phyloP scores from a whole-genome alignment of 441 rosid genomes.

The Melastoma candidum region DNA sequence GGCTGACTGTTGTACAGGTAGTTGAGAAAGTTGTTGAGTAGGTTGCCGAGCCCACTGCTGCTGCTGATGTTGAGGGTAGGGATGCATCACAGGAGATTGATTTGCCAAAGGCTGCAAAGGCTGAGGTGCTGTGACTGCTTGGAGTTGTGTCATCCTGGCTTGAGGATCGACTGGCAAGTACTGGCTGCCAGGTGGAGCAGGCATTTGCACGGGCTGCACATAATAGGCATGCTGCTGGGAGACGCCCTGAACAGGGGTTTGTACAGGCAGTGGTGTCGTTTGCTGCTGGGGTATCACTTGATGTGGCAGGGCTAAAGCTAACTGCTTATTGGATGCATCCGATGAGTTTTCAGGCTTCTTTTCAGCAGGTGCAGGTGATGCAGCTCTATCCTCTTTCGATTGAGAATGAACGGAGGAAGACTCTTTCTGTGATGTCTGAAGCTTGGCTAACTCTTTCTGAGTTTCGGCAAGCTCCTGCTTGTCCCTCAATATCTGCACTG shows the following conservation, averaged over 20 bases:
- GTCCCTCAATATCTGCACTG: slow-evolving; percentile 92
- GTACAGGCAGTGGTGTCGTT: background rate
- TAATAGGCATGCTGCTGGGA: slow-evolving; percentile 8
- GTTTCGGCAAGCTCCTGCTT: slow-evolving; percentile 91
- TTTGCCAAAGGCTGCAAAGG: slow-evolving; percentile 3
- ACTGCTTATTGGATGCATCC: slow-evolving; percentile 2
- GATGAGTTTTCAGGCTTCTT: slow-evolving; percentile 8
- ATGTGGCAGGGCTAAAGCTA: slow-evolving; percentile 10
- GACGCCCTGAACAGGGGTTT: slow-evolving; percentile 5
- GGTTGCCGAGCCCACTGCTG: slow-evolving; percentile 3
- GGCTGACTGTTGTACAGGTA: slow-evolving; percentile 4
- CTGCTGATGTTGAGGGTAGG: slow-evolving; percentile 4
- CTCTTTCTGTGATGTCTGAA: slow-evolving; percentile 78
- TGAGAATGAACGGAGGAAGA: slow-evolving; percentile 10
- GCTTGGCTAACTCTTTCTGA: slow-evolving; percentile 82
- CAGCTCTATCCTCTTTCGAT: background rate
- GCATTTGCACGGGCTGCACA: slow-evolving; percentile 25
- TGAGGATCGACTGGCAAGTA: slow-evolving; percentile 13
- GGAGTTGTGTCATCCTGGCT: slow-evolving; percentile 12
- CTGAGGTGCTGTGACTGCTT: background rate
- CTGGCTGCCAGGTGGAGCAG: slow-evolving; percentile 21
- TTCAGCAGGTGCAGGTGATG: slow-evolving; percentile 6
- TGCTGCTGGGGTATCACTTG: slow-evolving; percentile 5
- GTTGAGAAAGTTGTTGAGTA: background rate
- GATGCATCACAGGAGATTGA: background rate